Evolutionary conservation across 306 rosid genomes (phyloP).

Genomic region (Dryas octopetala): DNA sequence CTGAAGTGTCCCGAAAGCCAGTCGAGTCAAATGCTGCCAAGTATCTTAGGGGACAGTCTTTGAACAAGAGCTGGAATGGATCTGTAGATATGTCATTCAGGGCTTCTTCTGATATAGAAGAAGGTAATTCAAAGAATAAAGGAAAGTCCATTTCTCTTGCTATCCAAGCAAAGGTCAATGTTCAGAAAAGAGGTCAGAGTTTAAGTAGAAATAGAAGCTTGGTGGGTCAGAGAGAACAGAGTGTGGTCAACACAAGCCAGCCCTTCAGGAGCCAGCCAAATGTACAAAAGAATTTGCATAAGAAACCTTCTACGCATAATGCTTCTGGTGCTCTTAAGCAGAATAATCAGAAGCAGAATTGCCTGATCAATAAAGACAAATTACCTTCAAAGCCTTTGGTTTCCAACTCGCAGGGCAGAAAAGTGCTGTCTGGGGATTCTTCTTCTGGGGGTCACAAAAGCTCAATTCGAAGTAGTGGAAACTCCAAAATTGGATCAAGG

Average conservation of each 20-base stretch:
- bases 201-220: slow-evolving; percentile 47
- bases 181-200: slow-evolving; percentile 77
- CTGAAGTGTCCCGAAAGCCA: slow-evolving; percentile 56
- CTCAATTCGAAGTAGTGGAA: slow-evolving; percentile 49
- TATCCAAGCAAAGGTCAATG: slow-evolving; percentile 95
- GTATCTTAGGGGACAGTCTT: slow-evolving; percentile 76
- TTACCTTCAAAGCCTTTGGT: slow-evolving; percentile 56
- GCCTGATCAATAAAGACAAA: slow-evolving; percentile 54
- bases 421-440: slow-evolving; percentile 50
- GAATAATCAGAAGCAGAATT: slow-evolving; percentile 87
- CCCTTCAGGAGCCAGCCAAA: slow-evolving; percentile 41
- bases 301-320: slow-evolving; percentile 45
- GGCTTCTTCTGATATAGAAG: slow-evolving; percentile 47
- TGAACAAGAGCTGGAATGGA: slow-evolving; percentile 95
- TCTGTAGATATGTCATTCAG: slow-evolving; percentile 52
- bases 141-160: slow-evolving; percentile 93
- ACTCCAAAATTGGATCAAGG: slow-evolving; percentile 59
- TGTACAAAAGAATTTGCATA: slow-evolving; percentile 53
- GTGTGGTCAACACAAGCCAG: slow-evolving; percentile 54
- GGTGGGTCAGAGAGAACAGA: slow-evolving; percentile 53
- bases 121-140: slow-evolving; percentile 47
- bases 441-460: slow-evolving; percentile 61
- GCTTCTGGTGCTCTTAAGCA: slow-evolving; percentile 64
- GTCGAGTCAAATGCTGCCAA: slow-evolving; percentile 71
- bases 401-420: slow-evolving; percentile 52